Percentiles rank a stretch among this genome's conserved stretches.
Evolutionary conservation across 2,329 filamentous ascomycete species (phyloP).

Genomic region (Hypoxylon sp.): DNA sequence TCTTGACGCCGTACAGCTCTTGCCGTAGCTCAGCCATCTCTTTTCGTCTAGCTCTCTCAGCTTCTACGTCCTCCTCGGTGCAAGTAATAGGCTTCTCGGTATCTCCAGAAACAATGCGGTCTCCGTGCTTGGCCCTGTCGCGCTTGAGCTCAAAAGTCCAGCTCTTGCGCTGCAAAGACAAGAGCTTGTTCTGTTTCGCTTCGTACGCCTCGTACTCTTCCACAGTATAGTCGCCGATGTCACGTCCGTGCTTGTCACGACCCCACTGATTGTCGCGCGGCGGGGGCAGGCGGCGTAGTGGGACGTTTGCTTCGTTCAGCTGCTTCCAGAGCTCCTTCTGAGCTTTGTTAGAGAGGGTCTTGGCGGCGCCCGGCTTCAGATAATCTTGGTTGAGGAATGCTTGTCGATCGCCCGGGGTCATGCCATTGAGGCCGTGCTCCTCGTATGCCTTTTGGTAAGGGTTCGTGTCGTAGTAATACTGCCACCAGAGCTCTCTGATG

Average conservation of each 20-base stretch:
- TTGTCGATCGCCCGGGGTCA: constrained; percentile 63
- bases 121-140: constrained; percentile 46
- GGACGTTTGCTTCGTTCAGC: constrained; percentile 65
- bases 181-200: constrained; percentile 59
- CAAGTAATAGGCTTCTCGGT: constrained; percentile 40
- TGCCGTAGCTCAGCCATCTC: constrained; percentile 65
- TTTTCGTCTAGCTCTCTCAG: constrained; percentile 62
- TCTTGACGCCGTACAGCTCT: constrained; percentile 66
- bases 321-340: constrained; percentile 71
- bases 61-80: constrained; percentile 58
- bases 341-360: constrained; percentile 58
- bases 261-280: constrained; percentile 60
- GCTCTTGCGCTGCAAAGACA: constrained; percentile 60
- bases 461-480: constrained; percentile 64
- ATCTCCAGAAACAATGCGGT: constrained; percentile 33
- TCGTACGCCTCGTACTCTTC: constrained; percentile 61
- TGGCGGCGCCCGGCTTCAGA: constrained; percentile 58
- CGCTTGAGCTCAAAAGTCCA: constrained; percentile 59
- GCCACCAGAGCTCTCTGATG: constrained; percentile 62
- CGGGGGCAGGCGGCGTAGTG: constrained; percentile 59
- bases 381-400: constrained; percentile 63
- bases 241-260: constrained; percentile 63
- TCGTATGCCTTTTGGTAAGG: constrained; percentile 62
- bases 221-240: constrained; percentile 62
- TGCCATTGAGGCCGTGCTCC: constrained; percentile 59